A percentile compares a stretch with the other conserved stretches of the same genome.
Conservation (phyloP, 768 basidiomycete genomes). For the Calocybe cyanea region DNA sequence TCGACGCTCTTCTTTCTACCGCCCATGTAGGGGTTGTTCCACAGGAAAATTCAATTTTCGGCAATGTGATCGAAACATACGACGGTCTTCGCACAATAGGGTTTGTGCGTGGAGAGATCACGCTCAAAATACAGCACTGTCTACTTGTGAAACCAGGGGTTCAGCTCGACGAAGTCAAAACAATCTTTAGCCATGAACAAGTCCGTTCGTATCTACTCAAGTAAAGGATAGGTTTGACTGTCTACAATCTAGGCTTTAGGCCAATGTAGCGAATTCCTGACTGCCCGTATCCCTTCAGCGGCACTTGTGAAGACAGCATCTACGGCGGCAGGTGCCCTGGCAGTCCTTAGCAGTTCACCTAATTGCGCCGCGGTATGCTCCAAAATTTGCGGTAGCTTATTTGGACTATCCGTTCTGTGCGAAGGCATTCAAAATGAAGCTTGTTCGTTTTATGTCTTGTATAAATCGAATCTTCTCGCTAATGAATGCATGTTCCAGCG, state of each 20-base stretch:
- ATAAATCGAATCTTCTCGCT: not conserved
- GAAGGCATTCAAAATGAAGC: slow-evolving; percentile 63
- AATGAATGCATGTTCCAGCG: slow-evolving; percentile 28
- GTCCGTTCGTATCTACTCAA: too few species aligned
- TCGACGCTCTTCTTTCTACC: slow-evolving; percentile 42
- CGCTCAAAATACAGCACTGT: slow-evolving; percentile 63
- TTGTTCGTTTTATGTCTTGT: slow-evolving; percentile 27
- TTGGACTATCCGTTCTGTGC: slow-evolving; percentile 58
- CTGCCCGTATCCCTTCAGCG: slow-evolving; percentile 47
- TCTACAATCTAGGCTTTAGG: slow-evolving; percentile 59
- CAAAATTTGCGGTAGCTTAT: slow-evolving; percentile 53
- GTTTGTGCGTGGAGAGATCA: slow-evolving; percentile 59
- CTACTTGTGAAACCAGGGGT: slow-evolving; percentile 61
- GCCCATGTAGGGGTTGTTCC: slow-evolving; percentile 63
- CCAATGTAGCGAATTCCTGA: slow-evolving; percentile 68
- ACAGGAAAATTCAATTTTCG: slow-evolving; percentile 77
- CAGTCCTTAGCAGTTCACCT: slow-evolving; percentile 35
- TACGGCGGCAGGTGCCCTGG: slow-evolving; percentile 67
- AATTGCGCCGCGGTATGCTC: slow-evolving; percentile 76
- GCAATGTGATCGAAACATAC: slow-evolving; percentile 72
- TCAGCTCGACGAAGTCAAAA: slow-evolving; percentile 48
- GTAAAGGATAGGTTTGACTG: too few species aligned
- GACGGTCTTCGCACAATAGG: slow-evolving; percentile 50
- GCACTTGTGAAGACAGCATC: slow-evolving; percentile 57
- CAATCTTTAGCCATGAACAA: slow-evolving; percentile 78